Conservation (phyloP, 768 basidiomycete species). For the Filobasidium floriforme region DNA sequence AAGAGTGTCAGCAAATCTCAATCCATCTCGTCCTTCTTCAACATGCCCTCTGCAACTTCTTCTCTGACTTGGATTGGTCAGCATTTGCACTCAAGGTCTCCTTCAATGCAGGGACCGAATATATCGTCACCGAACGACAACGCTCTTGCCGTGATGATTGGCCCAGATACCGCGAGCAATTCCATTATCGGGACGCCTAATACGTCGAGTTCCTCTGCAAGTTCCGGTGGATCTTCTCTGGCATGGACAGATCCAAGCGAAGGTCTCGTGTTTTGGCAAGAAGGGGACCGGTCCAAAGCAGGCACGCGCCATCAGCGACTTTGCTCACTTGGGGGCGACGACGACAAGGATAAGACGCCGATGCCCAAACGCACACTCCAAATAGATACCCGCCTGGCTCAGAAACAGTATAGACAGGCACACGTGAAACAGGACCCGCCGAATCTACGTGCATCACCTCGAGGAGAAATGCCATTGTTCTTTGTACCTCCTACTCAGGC, state of each 20-base stretch:
- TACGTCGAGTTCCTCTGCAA: neutral
- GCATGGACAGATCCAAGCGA: neutral
- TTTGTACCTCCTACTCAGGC: slow-evolving; percentile 1
- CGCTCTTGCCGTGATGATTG: neutral
- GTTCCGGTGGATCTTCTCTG: neutral
- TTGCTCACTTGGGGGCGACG: neutral
- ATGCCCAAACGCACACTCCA: neutral
- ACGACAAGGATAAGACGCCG: neutral
- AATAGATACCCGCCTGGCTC: neutral
- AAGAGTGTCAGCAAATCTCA: neutral
- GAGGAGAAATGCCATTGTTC: slow-evolving; percentile 5
- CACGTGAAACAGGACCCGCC: neutral
- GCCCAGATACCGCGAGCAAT: neutral
- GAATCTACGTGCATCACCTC: neutral
- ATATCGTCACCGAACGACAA: neutral
- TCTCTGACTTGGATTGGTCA: neutral
- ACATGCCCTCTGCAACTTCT: neutral
- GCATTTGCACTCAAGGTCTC: neutral
- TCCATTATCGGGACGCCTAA: neutral
- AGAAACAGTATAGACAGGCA: neutral
- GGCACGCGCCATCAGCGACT: neutral
- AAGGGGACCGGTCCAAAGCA: neutral
- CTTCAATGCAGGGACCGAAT: neutral
- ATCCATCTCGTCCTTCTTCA: slow-evolving; percentile 4
- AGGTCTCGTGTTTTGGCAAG: neutral